Base-by-base conservation (phyloP, 2,329 filamentous ascomycete genomes). In the Fusarium sp. region DNA sequence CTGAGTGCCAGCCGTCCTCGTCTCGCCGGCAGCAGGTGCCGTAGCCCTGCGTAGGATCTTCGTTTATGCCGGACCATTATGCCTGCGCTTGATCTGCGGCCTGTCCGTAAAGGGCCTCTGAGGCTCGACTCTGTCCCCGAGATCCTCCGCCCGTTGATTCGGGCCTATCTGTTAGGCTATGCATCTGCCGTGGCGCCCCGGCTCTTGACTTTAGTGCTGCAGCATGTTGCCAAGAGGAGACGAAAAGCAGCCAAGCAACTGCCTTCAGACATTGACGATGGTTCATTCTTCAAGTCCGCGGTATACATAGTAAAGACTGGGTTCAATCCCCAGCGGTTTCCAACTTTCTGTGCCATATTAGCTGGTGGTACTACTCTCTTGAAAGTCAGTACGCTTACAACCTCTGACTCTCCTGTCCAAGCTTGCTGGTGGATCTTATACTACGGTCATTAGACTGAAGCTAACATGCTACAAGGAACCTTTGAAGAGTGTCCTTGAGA, bases 141-240 rank as follows among this genome's bases (percentile, higher is more conserved):
- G 15, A 66, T 83, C 43, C 78, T 90, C 32, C 84, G 86, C 55
- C 88, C 89, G 18, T 77, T 89, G 25, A 73, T 89, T 57, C 84
- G 87, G 62, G 88, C 89, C 48, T 91, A 89, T 77, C 74, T 88
- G 16, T 74, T 90, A 34, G 88, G 88, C 30, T 91, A 90, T 80
- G 84, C 84, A 20, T 90, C 87, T 54, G 82, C 84, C 34, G 87
- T 90, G 10, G 84, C 82, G 29, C 88, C 88, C 15, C 82, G 87
- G 64, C 77, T 90, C 24, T 74, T 89, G 68, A 86, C 85, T 4
- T 77, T 90, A 62, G 69, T 89, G 30, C 75, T 89, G 56, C 83
- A 86, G 68, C 82, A 85, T 73, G 74, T 86, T 66, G 81, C 81
- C 62, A 81, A 78, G 67, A 79, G 77, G 54, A 79, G 77, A 40